These are phyloP conservation scores for Arctium lappa DNA, from an alignment of 129 eudicot genomes.

Conservation along the genomic window DNA sequence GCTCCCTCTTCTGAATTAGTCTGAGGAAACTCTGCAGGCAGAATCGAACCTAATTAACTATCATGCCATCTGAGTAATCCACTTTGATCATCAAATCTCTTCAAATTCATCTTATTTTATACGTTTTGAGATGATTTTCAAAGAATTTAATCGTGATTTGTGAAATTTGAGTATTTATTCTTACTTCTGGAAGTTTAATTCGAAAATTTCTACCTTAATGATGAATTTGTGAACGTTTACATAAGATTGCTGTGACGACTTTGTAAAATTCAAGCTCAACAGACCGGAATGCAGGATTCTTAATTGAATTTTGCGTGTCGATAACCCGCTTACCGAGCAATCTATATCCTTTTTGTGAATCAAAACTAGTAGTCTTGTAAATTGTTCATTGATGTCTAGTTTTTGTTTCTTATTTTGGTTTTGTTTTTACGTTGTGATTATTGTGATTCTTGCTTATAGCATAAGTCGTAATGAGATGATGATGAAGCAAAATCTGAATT, in stretches of 20 bases:
- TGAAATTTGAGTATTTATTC: not conserved
- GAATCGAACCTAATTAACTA: conserved; percentile 27
- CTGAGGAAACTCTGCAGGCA: conserved; percentile 30
- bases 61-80: conserved; percentile 20
- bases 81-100: not conserved
- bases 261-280: conserved; percentile 47
- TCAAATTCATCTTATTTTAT: not conserved
- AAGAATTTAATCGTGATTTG: not conserved
- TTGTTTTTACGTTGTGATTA: not conserved
- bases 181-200: not conserved
- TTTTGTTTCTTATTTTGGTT: not conserved
- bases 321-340: conserved; percentile 35
- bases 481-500: conserved; percentile 26
- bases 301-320: conserved; percentile 36
- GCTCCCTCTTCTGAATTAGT: conserved; percentile 36
- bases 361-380: not conserved
- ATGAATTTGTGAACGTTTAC: not conserved
- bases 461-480: not conserved
- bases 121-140: not conserved
- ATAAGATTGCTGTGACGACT: conserved; percentile 42
- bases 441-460: not conserved
- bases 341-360: conserved; percentile 1
- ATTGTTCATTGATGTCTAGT: not conserved
- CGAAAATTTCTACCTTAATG: no score
- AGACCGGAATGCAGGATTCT: conserved; percentile 51